Evolutionary conservation across 345 rosid species (phyloP).

Genomic region (Ceriops zippeliana): DNA sequence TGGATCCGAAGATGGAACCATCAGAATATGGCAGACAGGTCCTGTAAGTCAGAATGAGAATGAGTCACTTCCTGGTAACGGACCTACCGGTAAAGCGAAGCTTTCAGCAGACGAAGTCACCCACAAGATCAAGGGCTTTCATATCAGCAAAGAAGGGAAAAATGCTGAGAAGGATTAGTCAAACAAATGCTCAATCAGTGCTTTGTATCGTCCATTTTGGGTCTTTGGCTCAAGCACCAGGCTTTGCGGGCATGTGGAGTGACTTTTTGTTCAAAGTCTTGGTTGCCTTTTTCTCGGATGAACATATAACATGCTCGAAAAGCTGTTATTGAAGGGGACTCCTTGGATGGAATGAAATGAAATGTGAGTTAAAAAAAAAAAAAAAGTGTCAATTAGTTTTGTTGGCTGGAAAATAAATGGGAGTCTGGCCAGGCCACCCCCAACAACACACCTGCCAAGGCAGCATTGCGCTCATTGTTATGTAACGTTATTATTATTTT

Average conservation of each 20-base stretch:
- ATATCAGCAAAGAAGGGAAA: conserved; percentile 21
- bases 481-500: too few species aligned
- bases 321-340: too few species aligned
- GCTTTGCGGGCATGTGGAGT: not conserved
- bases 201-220: not conserved
- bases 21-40: conserved; percentile 57
- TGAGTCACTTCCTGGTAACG: conserved; percentile 15
- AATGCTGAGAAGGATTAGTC: conserved; percentile 12
- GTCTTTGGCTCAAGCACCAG: not conserved
- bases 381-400: too few species aligned
- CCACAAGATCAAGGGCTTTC: conserved; percentile 24
- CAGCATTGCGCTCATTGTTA: too few species aligned
- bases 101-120: conserved; percentile 23
- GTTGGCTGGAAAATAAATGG: too few species aligned
- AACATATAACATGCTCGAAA: not conserved
- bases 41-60: conserved; percentile 25
- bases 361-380: too few species aligned
- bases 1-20: conserved; percentile 96
- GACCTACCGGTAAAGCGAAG: conserved; percentile 20
- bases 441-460: too few species aligned
- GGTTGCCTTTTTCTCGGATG: not conserved
- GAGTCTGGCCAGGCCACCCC: too few species aligned
- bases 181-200: not conserved
- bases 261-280: not conserved
- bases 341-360: too few species aligned